Percentiles rank a stretch among this genome's conserved stretches.
Conservation (phyloP, 805 yeast genomes). For the Ogataea pilisensis region DNA sequence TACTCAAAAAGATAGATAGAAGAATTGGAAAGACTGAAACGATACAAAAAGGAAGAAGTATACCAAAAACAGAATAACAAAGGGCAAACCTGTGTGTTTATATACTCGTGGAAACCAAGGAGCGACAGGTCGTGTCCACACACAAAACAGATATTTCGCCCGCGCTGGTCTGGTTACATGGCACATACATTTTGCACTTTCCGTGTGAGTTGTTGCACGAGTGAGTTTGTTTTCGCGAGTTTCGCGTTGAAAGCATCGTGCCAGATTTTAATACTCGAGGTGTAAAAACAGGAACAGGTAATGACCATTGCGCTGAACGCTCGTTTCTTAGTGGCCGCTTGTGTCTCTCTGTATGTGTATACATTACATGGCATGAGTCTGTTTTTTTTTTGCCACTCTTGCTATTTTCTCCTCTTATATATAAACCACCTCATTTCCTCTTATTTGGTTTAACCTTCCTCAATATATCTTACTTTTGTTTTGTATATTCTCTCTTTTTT, state of each 20-base stretch:
- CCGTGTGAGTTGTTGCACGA: conserved; percentile 6
- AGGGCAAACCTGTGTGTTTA: too few species aligned
- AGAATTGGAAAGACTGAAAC: neutral
- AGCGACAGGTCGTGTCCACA: neutral
- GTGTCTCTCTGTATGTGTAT: neutral
- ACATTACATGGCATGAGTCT: neutral
- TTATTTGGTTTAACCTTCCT: neutral
- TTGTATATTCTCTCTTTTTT: neutral
- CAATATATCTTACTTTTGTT: neutral
- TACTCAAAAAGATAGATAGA: neutral
- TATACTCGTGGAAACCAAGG: too few species aligned
- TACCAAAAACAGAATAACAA: too few species aligned
- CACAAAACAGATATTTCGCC: conserved; percentile 3
- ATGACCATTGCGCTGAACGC: too few species aligned
- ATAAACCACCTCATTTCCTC: neutral
- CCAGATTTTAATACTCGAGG: conserved; percentile 17
- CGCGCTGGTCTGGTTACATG: conserved; percentile 8
- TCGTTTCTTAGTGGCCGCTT: neutral
- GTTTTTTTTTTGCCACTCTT: neutral
- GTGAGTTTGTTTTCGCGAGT: conserved; percentile 9
- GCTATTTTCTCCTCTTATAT: neutral
- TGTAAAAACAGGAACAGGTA: conserved; percentile 16
- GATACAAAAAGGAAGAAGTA: too few species aligned
- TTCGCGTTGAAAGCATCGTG: conserved; percentile 20
- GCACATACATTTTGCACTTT: conserved; percentile 12